phyloP scores from a whole-genome alignment of 1,284 basidiomycete genomes.

The Rugosomyces carneus region DNA sequence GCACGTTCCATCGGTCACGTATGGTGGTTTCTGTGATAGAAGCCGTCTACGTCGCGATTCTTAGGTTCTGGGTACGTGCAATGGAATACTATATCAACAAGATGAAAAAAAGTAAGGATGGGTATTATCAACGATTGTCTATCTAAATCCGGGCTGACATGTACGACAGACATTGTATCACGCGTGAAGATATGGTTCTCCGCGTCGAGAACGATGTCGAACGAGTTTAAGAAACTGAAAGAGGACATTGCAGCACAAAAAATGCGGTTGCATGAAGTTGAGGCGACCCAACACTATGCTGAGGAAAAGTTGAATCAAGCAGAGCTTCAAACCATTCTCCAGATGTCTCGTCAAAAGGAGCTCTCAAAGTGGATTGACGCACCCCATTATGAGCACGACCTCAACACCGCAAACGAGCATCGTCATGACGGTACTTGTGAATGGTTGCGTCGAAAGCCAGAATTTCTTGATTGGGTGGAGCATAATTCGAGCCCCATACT shows the following conservation, averaged over 20 bases:
- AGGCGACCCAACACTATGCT: background rate
- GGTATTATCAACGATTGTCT: background rate
- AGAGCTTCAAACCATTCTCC: background rate
- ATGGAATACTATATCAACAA: constrained; percentile 5
- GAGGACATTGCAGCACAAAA: background rate
- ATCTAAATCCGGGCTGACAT: background rate
- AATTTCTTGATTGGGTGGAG: background rate
- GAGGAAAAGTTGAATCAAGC: background rate
- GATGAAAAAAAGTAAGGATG: background rate
- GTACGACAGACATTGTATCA: background rate
- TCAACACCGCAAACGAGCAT: background rate
- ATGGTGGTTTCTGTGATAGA: constrained; percentile 7
- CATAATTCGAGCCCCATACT: background rate
- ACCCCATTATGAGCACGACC: background rate
- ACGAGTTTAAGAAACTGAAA: background rate
- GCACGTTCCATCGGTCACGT: background rate
- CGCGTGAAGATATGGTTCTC: background rate
- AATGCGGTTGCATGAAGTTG: background rate
- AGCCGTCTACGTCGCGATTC: constrained; percentile 3
- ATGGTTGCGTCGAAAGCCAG: background rate
- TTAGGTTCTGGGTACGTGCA: constrained; percentile 8
- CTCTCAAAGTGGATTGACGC: constrained; percentile 1
- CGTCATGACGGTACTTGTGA: background rate
- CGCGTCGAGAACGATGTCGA: background rate
- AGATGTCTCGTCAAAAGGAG: background rate